phyloP scores from a whole-genome alignment of 371 early-diverging fungal species.

The Mucor velutinosus region DNA sequence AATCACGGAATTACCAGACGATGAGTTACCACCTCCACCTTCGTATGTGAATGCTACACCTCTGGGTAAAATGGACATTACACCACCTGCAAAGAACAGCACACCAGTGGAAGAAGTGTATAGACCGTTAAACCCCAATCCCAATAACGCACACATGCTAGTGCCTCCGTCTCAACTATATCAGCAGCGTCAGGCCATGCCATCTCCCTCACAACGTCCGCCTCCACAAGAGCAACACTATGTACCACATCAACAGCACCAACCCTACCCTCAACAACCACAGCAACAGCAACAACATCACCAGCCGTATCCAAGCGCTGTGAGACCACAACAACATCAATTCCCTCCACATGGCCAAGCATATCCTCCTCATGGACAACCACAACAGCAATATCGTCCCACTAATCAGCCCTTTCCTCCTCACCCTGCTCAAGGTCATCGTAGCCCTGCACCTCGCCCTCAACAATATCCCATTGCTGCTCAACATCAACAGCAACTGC shows the following conservation, averaged over 20 bases:
- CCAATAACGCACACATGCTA: not conserved
- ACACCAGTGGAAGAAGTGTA: constrained; percentile 3
- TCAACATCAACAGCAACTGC: not conserved
- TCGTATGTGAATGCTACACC: not conserved
- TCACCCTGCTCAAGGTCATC: not conserved
- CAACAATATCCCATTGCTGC: not conserved
- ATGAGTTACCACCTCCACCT: not conserved
- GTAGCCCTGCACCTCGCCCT: not conserved
- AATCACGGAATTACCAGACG: constrained; percentile 11
- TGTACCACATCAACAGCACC: not conserved
- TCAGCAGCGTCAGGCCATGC: not conserved
- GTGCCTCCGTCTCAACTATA: not conserved
- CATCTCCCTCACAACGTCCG: not conserved
- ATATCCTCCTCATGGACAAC: not conserved
- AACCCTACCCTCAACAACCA: not conserved
- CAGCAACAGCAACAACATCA: not conserved
- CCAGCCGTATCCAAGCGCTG: not conserved
- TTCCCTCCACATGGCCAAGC: not conserved
- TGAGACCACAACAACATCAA: not conserved
- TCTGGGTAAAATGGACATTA: not conserved
- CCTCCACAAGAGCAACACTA: not conserved
- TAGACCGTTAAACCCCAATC: not conserved
- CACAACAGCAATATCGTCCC: not conserved
- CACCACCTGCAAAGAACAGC: not conserved
- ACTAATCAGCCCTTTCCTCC: not conserved